Conservation (phyloP, 441 rosid species). For the Pelargonium hybrid region DNA sequence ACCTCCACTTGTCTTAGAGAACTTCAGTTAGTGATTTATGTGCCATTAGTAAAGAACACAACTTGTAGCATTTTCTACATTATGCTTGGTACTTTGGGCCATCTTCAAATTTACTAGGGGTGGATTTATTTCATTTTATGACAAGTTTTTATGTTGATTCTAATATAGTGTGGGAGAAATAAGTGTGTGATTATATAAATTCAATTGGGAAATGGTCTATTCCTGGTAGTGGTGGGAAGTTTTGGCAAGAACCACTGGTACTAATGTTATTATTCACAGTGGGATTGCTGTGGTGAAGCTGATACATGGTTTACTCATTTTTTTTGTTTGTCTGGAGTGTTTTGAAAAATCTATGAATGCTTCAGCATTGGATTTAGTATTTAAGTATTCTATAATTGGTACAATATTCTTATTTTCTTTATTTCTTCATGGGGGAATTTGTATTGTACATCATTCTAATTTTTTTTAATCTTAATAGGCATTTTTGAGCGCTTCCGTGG, state of each 20-base stretch:
- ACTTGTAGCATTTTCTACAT: neutral
- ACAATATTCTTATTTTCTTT: no score
- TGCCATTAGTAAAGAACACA: no score
- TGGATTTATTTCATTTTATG: neutral
- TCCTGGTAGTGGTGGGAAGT: no score
- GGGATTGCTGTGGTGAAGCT: neutral
- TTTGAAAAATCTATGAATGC: neutral
- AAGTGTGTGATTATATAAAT: no score
- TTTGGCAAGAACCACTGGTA: no score
- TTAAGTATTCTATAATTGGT: neutral
- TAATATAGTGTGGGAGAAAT: neutral
- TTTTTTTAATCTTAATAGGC: slow-evolving; percentile 33
- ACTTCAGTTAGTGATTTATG: no score
- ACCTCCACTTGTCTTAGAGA: no score
- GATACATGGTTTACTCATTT: neutral
- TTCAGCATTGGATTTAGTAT: neutral
- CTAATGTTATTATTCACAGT: no score
- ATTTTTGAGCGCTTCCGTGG: slow-evolving; percentile 90
- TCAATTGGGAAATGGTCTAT: neutral
- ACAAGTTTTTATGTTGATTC: neutral
- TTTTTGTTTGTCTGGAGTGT: neutral
- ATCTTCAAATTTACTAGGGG: neutral
- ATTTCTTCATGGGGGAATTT: no score
- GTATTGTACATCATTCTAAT: neutral
- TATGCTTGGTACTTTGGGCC: neutral